phyloP scores from a whole-genome alignment of 495 filamentous ascomycete genomes.

The Eremomyces bilateralis region DNA sequence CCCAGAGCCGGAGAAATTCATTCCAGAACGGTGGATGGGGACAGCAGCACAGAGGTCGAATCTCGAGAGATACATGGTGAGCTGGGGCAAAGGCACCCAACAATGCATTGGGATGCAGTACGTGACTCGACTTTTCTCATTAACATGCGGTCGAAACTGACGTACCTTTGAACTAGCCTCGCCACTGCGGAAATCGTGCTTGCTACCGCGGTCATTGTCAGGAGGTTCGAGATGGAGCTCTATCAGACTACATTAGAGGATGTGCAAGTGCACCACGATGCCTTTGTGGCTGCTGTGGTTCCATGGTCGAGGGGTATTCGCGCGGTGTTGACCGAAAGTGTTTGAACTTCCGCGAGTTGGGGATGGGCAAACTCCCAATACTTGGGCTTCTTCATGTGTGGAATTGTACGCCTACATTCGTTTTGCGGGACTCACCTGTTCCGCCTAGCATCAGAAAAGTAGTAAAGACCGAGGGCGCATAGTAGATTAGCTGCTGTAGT shows the following conservation, averaged over 20 bases:
- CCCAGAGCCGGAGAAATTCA: conserved; percentile 1
- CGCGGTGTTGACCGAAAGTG: too few species aligned
- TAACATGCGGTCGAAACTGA: too few species aligned
- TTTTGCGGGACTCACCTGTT: too few species aligned
- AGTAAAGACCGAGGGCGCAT: too few species aligned
- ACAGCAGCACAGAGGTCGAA: not conserved
- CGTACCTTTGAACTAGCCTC: not conserved
- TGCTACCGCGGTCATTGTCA: not conserved
- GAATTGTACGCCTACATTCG: too few species aligned
- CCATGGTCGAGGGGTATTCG: too few species aligned
- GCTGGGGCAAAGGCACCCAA: not conserved
- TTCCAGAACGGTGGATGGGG: conserved; percentile 2
- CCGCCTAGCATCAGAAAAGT: too few species aligned
- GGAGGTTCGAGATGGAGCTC: not conserved
- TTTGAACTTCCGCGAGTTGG: too few species aligned
- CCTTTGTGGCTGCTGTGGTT: not conserved
- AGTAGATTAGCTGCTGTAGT: too few species aligned
- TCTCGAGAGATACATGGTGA: not conserved
- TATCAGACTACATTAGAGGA: not conserved
- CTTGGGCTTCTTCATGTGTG: too few species aligned
- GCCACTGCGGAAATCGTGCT: not conserved
- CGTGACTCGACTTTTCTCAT: not conserved
- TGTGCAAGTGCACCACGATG: not conserved
- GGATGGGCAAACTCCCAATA: too few species aligned
- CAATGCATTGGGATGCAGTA: not conserved